Percentiles rank a stretch among this genome's conserved stretches.
These are phyloP conservation scores for Chlamydomonas eustigma DNA, from an alignment of 139 green algal species.

Conservation along the genomic window DNA sequence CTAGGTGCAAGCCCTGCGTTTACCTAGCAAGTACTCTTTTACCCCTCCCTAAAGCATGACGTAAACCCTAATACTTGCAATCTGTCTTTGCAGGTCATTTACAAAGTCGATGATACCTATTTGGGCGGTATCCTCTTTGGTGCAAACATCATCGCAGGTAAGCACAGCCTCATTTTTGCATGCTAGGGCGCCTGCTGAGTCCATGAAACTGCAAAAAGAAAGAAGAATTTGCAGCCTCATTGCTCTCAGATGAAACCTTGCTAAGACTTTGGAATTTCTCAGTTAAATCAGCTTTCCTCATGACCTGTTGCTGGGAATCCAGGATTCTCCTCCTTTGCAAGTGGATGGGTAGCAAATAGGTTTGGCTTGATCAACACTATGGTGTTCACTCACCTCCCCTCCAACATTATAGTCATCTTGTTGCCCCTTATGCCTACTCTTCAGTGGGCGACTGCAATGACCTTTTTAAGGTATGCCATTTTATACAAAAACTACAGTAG, in stretches of 20 bases:
- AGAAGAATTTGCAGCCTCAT: background rate
- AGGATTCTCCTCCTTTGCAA: conserved; percentile 15
- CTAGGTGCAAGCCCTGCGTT: background rate
- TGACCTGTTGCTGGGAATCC: background rate
- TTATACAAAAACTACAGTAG: too few relatives aligned
- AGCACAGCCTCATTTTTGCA: background rate
- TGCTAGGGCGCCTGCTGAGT: too few relatives aligned
- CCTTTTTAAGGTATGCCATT: conserved; percentile 1
- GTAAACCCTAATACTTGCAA: background rate
- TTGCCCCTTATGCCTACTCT: conserved; percentile 26
- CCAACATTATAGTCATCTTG: conserved; percentile 26
- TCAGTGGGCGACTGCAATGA: background rate
- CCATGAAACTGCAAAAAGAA: too few relatives aligned
- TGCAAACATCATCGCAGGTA: background rate
- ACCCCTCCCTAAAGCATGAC: background rate
- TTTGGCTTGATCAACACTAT: conserved; percentile 40
- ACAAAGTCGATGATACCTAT: background rate
- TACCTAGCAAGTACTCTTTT: background rate
- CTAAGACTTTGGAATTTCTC: background rate
- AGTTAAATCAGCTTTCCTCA: background rate
- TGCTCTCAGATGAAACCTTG: background rate
- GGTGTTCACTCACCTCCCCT: conserved; percentile 41
- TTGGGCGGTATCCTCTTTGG: background rate
- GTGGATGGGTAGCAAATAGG: conserved; percentile 15
- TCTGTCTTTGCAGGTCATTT: background rate